A percentile compares a stretch with the other conserved stretches of the same genome.
phyloP scores from a whole-genome alignment of 2,329 filamentous ascomycete species.

The Colletotrichum navitas region DNA sequence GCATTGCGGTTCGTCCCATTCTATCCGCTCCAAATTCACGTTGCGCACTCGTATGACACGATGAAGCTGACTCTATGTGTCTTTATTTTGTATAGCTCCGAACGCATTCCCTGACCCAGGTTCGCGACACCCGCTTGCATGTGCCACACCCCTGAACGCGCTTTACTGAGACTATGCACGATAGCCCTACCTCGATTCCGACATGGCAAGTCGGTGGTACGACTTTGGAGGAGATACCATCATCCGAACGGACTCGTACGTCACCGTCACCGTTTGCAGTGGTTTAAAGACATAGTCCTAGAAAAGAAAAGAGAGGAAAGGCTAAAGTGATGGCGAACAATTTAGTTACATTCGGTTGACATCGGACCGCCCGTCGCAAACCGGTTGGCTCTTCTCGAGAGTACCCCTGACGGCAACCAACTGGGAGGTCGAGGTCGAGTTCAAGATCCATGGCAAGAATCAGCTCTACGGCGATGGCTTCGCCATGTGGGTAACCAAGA shows the following conservation, averaged over 20 bases:
- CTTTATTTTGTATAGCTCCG: conserved; percentile 72
- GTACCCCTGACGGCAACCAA: conserved; percentile 97
- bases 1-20: conserved; percentile 60
- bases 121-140: conserved; percentile 50
- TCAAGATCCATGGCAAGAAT: conserved; percentile 90
- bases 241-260: conserved; percentile 77
- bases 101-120: conserved; percentile 86
- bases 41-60: not conserved
- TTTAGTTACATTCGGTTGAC: conserved; percentile 90
- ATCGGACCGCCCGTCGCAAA: conserved; percentile 89
- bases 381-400: conserved; percentile 93
- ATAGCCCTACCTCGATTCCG: conserved; percentile 95
- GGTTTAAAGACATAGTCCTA: not conserved
- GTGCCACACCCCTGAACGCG: conserved; percentile 21
- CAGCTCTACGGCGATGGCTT: conserved; percentile 96
- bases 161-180: conserved; percentile 40
- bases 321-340: conserved; percentile 45
- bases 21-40: no score
- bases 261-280: conserved; percentile 38
- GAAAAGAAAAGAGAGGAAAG: not conserved
- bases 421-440: conserved; percentile 98
- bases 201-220: conserved; percentile 98
- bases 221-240: conserved; percentile 98
- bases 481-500: conserved; percentile 97
- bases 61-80: conserved; percentile 41